Conservation (phyloP, 1,284 basidiomycete genomes). For the Boletus mariae region DNA sequence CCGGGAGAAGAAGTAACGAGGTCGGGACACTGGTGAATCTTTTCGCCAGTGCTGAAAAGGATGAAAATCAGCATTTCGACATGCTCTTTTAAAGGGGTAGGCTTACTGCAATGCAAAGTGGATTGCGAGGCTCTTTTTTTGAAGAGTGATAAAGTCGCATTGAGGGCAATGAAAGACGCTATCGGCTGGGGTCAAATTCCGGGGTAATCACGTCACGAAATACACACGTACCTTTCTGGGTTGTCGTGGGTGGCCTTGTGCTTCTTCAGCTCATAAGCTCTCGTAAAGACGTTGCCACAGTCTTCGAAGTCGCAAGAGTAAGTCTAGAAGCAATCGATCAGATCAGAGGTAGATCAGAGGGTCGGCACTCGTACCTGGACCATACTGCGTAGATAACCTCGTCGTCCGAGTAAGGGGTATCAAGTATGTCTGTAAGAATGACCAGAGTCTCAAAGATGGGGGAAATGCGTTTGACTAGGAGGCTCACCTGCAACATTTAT, state of each 20-base stretch:
- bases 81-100: no score
- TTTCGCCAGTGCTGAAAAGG: slow-evolving; percentile 24
- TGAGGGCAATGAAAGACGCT: slow-evolving; percentile 20
- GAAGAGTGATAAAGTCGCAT: slow-evolving; percentile 24
- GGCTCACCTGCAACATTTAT: not conserved
- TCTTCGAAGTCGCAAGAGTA: slow-evolving; percentile 9
- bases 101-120: slow-evolving; percentile 24
- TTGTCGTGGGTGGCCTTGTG: slow-evolving; percentile 19
- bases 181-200: not conserved
- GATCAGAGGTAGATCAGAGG: not conserved
- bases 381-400: slow-evolving; percentile 9
- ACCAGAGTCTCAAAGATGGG: no score
- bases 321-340: slow-evolving; percentile 9
- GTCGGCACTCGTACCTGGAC: slow-evolving; percentile 2
- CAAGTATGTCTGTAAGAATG: slow-evolving; percentile 12
- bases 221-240: slow-evolving; percentile 12
- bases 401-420: not conserved
- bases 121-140: slow-evolving; percentile 24
- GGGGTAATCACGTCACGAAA: not conserved
- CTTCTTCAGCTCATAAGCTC: slow-evolving; percentile 21
- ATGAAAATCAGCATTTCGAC: not conserved
- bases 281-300: slow-evolving; percentile 20
- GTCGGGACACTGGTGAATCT: slow-evolving; percentile 19
- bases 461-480: not conserved
- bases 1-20: not conserved